A percentile compares a stretch with the other conserved stretches of the same genome.
phyloP scores from a whole-genome alignment of 495 filamentous ascomycete genomes.

The Physcia stellaris region DNA sequence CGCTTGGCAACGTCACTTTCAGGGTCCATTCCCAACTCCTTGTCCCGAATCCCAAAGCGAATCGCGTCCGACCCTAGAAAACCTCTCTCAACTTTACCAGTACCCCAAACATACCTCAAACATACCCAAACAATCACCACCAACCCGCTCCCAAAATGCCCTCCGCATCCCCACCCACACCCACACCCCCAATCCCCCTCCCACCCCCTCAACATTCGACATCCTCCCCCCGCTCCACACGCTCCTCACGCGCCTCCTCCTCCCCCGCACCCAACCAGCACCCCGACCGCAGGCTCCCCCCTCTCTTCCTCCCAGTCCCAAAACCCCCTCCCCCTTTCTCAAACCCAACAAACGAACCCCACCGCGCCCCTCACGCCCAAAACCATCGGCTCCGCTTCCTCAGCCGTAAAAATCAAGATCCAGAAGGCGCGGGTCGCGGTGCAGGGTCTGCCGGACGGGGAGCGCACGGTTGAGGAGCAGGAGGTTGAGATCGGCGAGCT shows the following conservation, averaged over 20 bases:
- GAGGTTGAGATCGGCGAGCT: slow-evolving; percentile 65
- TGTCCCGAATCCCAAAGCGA: slow-evolving; percentile 10
- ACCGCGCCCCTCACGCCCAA: slow-evolving; percentile 51
- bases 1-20: too few relatives aligned
- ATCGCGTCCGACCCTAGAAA: too few relatives aligned
- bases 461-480: slow-evolving; percentile 62
- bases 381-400: slow-evolving; percentile 60
- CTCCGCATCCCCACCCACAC: slow-evolving; percentile 17
- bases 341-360: slow-evolving; percentile 15
- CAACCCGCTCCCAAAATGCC: slow-evolving; percentile 7
- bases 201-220: slow-evolving; percentile 56
- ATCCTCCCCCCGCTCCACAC: slow-evolving; percentile 68
- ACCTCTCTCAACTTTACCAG: too few relatives aligned
- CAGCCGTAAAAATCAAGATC: slow-evolving; percentile 64
- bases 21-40: too few relatives aligned
- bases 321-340: slow-evolving; percentile 8
- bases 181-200: slow-evolving; percentile 33
- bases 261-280: slow-evolving; percentile 14
- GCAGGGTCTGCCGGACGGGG: slow-evolving; percentile 57
- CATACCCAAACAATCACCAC: slow-evolving; percentile 22
- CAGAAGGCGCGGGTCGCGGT: slow-evolving; percentile 61
- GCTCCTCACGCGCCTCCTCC: slow-evolving; percentile 59
- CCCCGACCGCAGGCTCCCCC: slow-evolving; percentile 12
- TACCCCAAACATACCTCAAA: slow-evolving; percentile 28
- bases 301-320: slow-evolving; percentile 11